These are phyloP conservation scores for Massarina eburnea DNA, from an alignment of 2,329 filamentous ascomycete genomes.

Conservation along the genomic window DNA sequence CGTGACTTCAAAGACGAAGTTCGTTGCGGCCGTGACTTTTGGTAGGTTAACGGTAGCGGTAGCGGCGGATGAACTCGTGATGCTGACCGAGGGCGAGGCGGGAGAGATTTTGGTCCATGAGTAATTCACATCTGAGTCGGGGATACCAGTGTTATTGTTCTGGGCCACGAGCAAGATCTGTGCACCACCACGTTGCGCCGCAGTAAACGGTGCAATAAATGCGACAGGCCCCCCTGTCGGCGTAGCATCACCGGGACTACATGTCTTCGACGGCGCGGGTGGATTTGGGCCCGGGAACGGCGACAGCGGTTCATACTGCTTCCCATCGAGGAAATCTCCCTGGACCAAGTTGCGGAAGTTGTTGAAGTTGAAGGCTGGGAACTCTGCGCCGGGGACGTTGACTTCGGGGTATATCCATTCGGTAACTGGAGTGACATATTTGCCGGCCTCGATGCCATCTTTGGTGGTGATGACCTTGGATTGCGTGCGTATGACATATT, in stretches of 20 bases:
- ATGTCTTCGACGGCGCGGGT: conserved; percentile 28
- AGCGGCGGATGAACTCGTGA: conserved; percentile 23
- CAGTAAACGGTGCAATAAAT: conserved; percentile 20
- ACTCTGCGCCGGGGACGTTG: conserved; percentile 42
- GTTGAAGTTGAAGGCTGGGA: conserved; percentile 25
- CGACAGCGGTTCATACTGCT: conserved; percentile 41
- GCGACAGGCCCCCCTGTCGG: conserved; percentile 15
- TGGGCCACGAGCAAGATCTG: conserved; percentile 30
- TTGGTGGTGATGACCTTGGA: conserved; percentile 38
- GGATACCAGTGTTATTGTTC: conserved; percentile 26
- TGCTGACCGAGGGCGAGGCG: conserved; percentile 16
- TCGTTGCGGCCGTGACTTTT: conserved; percentile 19
- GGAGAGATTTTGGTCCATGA: conserved; percentile 34
- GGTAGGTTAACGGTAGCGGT: conserved; percentile 28
- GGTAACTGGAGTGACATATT: conserved; percentile 45
- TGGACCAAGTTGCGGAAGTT: conserved; percentile 41
- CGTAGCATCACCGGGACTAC: conserved; percentile 7
- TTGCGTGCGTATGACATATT: conserved; percentile 44
- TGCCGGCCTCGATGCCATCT: conserved; percentile 46
- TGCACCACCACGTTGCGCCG: conserved; percentile 33
- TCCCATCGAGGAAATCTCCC: conserved; percentile 30
- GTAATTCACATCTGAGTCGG: conserved; percentile 30
- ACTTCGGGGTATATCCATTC: conserved; percentile 51
- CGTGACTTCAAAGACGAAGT: conserved; percentile 32
- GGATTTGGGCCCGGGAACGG: conserved; percentile 40